phyloP scores from a whole-genome alignment of 2,329 filamentous ascomycete genomes.

The Periconia sp. region DNA sequence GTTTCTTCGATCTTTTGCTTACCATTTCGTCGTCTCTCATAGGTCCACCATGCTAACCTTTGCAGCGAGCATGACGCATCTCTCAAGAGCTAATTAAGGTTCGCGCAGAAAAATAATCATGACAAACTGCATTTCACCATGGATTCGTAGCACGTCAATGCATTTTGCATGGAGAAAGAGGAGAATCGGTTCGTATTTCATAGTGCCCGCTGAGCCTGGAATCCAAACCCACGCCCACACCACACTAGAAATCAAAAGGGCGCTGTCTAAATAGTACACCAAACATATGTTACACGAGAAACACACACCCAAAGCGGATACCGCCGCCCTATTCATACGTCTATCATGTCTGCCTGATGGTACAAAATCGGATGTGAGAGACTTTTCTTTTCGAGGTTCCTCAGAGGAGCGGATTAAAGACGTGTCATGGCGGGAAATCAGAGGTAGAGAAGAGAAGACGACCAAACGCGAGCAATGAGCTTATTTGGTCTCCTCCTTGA shows the following conservation, averaged over 20 bases:
- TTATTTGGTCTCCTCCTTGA: constrained; percentile 71
- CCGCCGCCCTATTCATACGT: constrained; percentile 40
- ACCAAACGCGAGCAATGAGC: constrained; percentile 36
- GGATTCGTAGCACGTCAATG: background rate
- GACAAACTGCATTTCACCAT: background rate
- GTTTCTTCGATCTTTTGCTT: background rate
- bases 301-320: constrained; percentile 21
- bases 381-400: background rate
- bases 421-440: constrained; percentile 22
- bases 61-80: background rate
- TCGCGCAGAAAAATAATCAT: background rate
- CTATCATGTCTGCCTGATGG: constrained; percentile 41
- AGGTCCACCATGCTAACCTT: background rate
- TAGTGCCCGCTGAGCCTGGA: constrained; percentile 26
- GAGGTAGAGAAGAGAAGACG: constrained; percentile 11
- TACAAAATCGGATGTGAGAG: constrained; percentile 33
- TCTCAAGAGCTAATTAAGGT: background rate
- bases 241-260: constrained; percentile 34
- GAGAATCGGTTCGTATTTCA: constrained; percentile 39
- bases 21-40: background rate
- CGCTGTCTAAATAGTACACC: constrained; percentile 35
- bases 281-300: constrained; percentile 40
- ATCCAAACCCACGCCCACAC: constrained; percentile 37
- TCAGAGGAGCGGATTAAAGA: constrained; percentile 25
- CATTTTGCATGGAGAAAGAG: background rate